Conservation (phyloP, 2,329 filamentous ascomycete species). For the Aspergillus hiratsukae region DNA sequence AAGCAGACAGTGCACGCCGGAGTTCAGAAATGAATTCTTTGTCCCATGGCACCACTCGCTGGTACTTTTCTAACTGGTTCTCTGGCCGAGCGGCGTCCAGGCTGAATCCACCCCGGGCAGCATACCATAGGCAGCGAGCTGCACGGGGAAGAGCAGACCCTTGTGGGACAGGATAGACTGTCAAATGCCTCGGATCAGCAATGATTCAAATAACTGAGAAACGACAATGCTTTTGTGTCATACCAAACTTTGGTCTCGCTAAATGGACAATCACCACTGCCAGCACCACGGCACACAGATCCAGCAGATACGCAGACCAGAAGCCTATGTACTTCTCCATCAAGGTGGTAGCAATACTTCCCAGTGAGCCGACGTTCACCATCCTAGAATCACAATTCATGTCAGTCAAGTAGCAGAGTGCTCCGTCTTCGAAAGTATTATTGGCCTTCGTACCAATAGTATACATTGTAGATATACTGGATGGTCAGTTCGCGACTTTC, state of each 20-base stretch:
- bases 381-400: background rate
- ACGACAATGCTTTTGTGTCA: background rate
- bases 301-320: slow-evolving; percentile 3
- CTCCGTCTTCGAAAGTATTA: background rate
- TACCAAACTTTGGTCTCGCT: background rate
- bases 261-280: slow-evolving; percentile 1
- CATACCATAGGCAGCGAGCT: background rate
- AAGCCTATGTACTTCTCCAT: slow-evolving; percentile 4
- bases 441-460: slow-evolving; percentile 4
- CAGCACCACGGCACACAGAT: background rate
- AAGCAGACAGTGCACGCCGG: background rate
- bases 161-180: background rate
- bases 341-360: background rate
- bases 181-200: background rate
- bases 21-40: slow-evolving; percentile 1
- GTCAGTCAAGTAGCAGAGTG: background rate
- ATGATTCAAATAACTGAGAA: background rate
- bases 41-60: background rate
- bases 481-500: background rate
- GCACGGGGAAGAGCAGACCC: background rate
- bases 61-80: background rate
- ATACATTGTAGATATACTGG: slow-evolving; percentile 4
- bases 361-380: background rate
- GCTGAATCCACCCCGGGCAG: background rate
- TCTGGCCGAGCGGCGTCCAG: background rate